phyloP scores from a whole-genome alignment of 106 monocot genomes.

The Narthecium ossifragum region DNA sequence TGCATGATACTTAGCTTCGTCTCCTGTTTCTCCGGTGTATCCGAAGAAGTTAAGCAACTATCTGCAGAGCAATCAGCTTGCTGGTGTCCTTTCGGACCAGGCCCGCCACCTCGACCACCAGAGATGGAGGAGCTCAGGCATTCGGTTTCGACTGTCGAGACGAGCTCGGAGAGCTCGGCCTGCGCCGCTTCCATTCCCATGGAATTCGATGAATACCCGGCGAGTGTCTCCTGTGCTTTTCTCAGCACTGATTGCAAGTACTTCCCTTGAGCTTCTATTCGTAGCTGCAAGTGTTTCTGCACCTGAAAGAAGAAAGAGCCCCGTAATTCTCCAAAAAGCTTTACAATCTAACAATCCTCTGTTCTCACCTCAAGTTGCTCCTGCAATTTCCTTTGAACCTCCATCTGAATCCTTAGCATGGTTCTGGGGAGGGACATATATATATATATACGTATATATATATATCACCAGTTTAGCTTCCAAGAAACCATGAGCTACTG shows the following conservation, averaged over 20 bases:
- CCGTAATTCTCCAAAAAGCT: background rate
- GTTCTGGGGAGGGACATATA: conserved; percentile 35
- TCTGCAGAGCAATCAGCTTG: conserved; percentile 45
- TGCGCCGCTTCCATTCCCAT: conserved; percentile 21
- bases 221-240: conserved; percentile 68
- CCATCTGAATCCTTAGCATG: conserved; percentile 52
- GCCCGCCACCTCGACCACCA: background rate
- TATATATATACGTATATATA: too few relatives aligned
- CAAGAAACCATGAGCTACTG: too few relatives aligned
- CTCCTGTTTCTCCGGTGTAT: conserved; percentile 14
- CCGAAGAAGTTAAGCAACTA: conserved; percentile 61
- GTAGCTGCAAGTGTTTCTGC: conserved; percentile 67
- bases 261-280: conserved; percentile 85
- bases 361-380: conserved; percentile 58
- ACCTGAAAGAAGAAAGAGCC: conserved; percentile 31
- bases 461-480: too few relatives aligned
- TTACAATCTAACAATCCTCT: background rate
- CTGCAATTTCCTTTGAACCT: conserved; percentile 55
- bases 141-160: conserved; percentile 26
- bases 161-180: conserved; percentile 49
- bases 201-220: conserved; percentile 18
- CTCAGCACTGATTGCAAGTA: conserved; percentile 60
- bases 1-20: background rate
- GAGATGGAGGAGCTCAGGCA: conserved; percentile 16
- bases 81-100: background rate